These are phyloP conservation scores for Endoconidiophora polonica DNA, from an alignment of 2,329 filamentous ascomycete genomes.

Conservation along the genomic window DNA sequence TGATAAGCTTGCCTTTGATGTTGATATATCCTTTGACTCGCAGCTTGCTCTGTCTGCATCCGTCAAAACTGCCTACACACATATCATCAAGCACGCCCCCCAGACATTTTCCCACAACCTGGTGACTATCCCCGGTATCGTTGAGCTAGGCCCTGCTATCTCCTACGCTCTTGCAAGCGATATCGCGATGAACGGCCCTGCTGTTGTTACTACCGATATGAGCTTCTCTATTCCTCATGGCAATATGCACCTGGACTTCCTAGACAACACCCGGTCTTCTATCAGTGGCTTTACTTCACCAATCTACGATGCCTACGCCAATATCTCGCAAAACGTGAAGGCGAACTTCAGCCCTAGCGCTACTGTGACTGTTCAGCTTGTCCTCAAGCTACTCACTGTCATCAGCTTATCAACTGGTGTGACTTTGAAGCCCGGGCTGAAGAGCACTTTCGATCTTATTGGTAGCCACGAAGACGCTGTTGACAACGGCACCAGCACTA, in stretches of 20 bases:
- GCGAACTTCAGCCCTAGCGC: constrained; percentile 21
- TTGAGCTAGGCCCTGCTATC: constrained; percentile 23
- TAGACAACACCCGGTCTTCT: constrained; percentile 17
- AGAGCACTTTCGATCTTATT: constrained; percentile 20
- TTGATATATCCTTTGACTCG: constrained; percentile 24
- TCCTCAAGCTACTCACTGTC: constrained; percentile 21
- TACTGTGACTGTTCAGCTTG: constrained; percentile 24
- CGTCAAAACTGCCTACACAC: constrained; percentile 20
- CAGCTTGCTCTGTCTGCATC: constrained; percentile 22
- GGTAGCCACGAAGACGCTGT: background rate
- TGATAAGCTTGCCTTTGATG: constrained; percentile 25
- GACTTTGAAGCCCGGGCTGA: constrained; percentile 22
- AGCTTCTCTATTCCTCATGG: constrained; percentile 21
- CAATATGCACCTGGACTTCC: constrained; percentile 24
- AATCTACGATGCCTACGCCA: constrained; percentile 20
- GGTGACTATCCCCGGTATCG: constrained; percentile 25
- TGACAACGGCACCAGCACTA: background rate
- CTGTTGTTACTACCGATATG: constrained; percentile 19
- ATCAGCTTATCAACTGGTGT: constrained; percentile 24
- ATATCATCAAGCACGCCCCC: constrained; percentile 22
- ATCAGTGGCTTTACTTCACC: constrained; percentile 22
- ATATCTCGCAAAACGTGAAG: constrained; percentile 20
- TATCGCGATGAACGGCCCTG: constrained; percentile 20
- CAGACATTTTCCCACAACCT: constrained; percentile 22
- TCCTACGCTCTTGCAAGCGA: constrained; percentile 24